Base-by-base conservation (phyloP, 331 rosid genomes). In the Malus hybrid region DNA sequence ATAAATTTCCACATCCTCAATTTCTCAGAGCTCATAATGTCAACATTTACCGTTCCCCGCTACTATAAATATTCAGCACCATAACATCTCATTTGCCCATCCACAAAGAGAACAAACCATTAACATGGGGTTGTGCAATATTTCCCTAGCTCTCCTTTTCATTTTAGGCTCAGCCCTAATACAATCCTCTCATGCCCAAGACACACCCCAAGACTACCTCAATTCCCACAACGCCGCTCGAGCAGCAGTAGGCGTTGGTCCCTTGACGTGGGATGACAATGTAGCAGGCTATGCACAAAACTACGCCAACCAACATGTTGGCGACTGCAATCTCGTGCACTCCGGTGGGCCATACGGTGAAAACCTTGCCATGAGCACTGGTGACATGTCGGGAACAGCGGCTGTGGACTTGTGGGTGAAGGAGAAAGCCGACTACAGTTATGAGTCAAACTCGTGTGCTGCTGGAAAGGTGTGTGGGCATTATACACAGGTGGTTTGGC, bases 321-420 rank as follows among this genome's bases (percentile, higher is more conserved):
- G 78, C 0, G 75, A 24, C 64, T 87, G 87, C 70, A 62, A 32
- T 0, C 33, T 84, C 50, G 84, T 80, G 7, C 91, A 87, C 67
- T 88, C 91, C 0, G 64, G 73, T 0, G 87, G 84, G 19, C 86
- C 79, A 6, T 88, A 88, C 1, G 91, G 91, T 0, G 89, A 85
- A 66, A 88, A 88, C 77, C 82, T 88, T 11, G 89, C 91, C 3
- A 5, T 9, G 74, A 70, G 74, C 44, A 26, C 24, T 10, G 74
- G 48, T 10, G 46, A 70, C 24, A 22, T 22, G 24, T 22, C 24
- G 24, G 24, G 24, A 22, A 22, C 24, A 22, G 24, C 24, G 24
- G 24, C 24, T 22, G 24, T 22, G 24, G 24, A 22, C 24, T 1
- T 22, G 24, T 22, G 24, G 24, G 24, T 22, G 24, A 1, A 0